These are phyloP conservation scores for Gnomoniopsis sp. DNA, from an alignment of 2,329 filamentous ascomycete species.

Conservation along the genomic window DNA sequence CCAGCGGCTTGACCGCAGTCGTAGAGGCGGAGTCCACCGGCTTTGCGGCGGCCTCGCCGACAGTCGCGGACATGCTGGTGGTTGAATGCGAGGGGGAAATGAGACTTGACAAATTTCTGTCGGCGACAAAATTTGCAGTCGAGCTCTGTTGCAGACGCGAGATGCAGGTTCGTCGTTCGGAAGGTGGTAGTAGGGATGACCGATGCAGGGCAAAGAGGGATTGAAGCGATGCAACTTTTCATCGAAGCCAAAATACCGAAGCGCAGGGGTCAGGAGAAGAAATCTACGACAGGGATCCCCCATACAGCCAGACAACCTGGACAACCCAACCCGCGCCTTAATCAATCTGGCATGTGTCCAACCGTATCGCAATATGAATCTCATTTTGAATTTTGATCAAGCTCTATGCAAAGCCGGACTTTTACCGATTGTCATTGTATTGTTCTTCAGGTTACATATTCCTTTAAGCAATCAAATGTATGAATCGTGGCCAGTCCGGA, in stretches of 20 bases:
- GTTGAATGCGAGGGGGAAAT: constrained; percentile 3
- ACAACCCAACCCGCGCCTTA: neutral
- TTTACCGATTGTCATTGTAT: no score
- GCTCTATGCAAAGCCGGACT: neutral
- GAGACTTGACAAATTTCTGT: neutral
- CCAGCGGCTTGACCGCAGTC: constrained; percentile 40
- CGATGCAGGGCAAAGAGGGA: neutral
- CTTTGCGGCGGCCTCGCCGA: constrained; percentile 29
- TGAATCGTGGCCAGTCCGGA: no score
- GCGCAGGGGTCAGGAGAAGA: neutral
- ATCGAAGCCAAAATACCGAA: neutral
- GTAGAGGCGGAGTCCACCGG: constrained; percentile 26
- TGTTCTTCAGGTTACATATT: no score
- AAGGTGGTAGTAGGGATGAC: constrained; percentile 3
- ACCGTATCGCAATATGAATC: neutral
- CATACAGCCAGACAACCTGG: no score
- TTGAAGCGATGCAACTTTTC: neutral
- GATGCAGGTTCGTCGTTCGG: neutral
- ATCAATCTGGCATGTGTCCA: neutral
- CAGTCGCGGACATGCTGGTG: constrained; percentile 40
- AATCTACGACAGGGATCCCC: neutral
- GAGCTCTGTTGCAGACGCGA: neutral
- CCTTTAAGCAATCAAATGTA: no score
- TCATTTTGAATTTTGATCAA: neutral
- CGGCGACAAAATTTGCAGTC: neutral